Percentiles rank a stretch among this genome's conserved stretches.
Evolutionary conservation across 2,329 filamentous ascomycete genomes (phyloP).

Genomic region (Cytospora schulzeri): DNA sequence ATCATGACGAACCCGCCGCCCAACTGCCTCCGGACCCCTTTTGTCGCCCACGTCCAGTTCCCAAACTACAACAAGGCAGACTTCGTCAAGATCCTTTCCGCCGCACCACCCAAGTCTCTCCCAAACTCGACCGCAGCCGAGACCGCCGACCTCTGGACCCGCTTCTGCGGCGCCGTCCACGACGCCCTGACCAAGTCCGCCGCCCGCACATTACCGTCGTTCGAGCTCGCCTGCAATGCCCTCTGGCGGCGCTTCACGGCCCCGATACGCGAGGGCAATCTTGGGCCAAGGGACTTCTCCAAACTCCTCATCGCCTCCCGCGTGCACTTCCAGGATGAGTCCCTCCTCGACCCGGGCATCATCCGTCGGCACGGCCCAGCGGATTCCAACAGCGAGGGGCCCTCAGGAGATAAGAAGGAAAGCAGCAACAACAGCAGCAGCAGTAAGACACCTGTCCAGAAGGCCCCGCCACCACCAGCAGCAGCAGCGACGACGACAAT

Average conservation of each 20-base stretch:
- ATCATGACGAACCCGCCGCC: conserved; percentile 74
- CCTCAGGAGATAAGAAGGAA: neutral
- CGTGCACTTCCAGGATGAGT: conserved; percentile 71
- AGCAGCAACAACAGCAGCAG: neutral
- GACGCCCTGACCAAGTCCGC: conserved; percentile 83
- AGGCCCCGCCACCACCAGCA: conserved; percentile 8
- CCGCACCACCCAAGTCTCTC: conserved; percentile 46
- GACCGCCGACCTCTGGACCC: conserved; percentile 72
- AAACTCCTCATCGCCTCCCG: conserved; percentile 75
- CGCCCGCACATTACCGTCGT: conserved; percentile 74
- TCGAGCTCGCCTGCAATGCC: conserved; percentile 68
- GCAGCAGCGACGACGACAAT: neutral
- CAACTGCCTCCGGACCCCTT: conserved; percentile 68
- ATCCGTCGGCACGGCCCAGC: conserved; percentile 38
- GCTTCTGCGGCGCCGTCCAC: conserved; percentile 83
- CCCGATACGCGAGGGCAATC: conserved; percentile 74
- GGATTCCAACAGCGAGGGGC: neutral
- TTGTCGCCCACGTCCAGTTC: conserved; percentile 79
- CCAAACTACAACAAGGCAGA: conserved; percentile 81
- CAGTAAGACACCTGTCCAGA: neutral
- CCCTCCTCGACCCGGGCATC: conserved; percentile 67
- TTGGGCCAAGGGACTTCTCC: conserved; percentile 78
- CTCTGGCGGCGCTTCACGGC: conserved; percentile 86
- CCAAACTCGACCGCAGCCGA: conserved; percentile 55
- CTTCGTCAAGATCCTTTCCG: conserved; percentile 74